A percentile compares a stretch with the other conserved stretches of the same genome.
phyloP scores from a whole-genome alignment of 2,329 filamentous ascomycete species.

The Penicillium sp. region DNA sequence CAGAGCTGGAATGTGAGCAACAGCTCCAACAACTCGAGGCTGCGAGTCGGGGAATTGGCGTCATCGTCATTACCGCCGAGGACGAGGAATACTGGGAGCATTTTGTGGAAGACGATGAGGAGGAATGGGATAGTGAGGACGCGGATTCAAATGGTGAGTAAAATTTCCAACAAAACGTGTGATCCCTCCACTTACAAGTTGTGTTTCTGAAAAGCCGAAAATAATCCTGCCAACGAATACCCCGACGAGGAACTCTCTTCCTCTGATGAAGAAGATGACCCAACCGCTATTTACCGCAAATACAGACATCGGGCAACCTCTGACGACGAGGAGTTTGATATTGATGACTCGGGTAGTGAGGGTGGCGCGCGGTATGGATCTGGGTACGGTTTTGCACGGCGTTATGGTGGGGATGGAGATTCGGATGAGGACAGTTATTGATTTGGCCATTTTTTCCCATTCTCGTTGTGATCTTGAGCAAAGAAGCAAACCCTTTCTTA shows the following conservation, averaged over 20 bases:
- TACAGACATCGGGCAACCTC: constrained; percentile 47
- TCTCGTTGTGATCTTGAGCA: not conserved
- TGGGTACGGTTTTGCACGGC: constrained; percentile 28
- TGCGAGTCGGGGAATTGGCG: constrained; percentile 42
- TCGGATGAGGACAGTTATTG: constrained; percentile 32
- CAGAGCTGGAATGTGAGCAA: constrained; percentile 33
- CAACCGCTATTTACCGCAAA: constrained; percentile 42
- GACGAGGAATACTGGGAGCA: constrained; percentile 60
- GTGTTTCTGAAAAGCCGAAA: constrained; percentile 44
- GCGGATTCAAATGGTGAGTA: constrained; percentile 63
- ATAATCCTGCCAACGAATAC: constrained; percentile 56
- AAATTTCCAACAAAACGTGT: no score
- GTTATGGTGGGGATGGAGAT: constrained; percentile 32
- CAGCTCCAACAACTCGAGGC: constrained; percentile 36
- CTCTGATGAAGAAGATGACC: constrained; percentile 51
- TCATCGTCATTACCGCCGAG: constrained; percentile 48
- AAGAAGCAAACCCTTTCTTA: not conserved
- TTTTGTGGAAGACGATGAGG: constrained; percentile 58
- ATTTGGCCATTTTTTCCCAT: not conserved
- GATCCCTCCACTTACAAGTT: not conserved
- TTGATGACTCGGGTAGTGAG: constrained; percentile 42
- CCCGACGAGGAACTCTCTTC: constrained; percentile 55
- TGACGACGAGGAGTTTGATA: constrained; percentile 51
- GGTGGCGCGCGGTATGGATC: constrained; percentile 29
- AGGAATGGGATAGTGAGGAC: constrained; percentile 62